Evolutionary conservation across 208 protist genomes (phyloP).

Genomic region (Trypanosoma vivax): DNA sequence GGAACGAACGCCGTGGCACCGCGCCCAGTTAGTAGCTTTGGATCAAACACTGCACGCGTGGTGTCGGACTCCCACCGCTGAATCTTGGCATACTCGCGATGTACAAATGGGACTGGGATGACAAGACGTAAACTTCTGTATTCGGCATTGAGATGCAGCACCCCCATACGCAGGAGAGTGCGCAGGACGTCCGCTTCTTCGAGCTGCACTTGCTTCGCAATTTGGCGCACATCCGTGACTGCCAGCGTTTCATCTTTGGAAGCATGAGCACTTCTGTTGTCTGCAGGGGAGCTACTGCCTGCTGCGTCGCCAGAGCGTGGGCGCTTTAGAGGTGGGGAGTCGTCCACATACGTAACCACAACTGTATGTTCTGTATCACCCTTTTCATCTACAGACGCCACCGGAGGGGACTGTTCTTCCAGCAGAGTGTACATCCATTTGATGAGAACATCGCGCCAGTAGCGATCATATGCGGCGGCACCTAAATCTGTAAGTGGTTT

Average conservation of each 20-base stretch:
- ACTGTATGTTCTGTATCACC: neutral
- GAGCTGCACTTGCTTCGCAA: slow-evolving; percentile 51
- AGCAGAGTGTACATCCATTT: slow-evolving; percentile 40
- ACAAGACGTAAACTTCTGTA: slow-evolving; percentile 50
- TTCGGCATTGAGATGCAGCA: slow-evolving; percentile 72
- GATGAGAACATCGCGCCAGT: slow-evolving; percentile 75
- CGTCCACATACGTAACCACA: neutral
- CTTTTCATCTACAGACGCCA: neutral
- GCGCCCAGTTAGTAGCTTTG: slow-evolving; percentile 22
- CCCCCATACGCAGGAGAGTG: slow-evolving; percentile 62
- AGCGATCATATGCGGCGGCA: slow-evolving; percentile 83
- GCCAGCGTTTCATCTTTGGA: slow-evolving; percentile 5
- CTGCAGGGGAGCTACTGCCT: neutral
- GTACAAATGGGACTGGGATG: slow-evolving; percentile 52
- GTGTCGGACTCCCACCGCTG: slow-evolving; percentile 18
- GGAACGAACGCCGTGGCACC: neutral
- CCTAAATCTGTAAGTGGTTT: slow-evolving; percentile 98
- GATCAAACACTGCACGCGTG: slow-evolving; percentile 36
- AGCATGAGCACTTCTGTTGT: slow-evolving; percentile 13
- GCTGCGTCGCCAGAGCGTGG: neutral
- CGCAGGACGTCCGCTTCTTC: slow-evolving; percentile 76
- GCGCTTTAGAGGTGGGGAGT: neutral
- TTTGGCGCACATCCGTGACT: slow-evolving; percentile 9
- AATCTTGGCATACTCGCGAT: slow-evolving; percentile 23
- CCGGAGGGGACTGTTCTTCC: neutral